Percentiles rank a stretch among this genome's conserved stretches.
Conservation (phyloP, 441 rosid species). For the Gossypium lobatum region DNA sequence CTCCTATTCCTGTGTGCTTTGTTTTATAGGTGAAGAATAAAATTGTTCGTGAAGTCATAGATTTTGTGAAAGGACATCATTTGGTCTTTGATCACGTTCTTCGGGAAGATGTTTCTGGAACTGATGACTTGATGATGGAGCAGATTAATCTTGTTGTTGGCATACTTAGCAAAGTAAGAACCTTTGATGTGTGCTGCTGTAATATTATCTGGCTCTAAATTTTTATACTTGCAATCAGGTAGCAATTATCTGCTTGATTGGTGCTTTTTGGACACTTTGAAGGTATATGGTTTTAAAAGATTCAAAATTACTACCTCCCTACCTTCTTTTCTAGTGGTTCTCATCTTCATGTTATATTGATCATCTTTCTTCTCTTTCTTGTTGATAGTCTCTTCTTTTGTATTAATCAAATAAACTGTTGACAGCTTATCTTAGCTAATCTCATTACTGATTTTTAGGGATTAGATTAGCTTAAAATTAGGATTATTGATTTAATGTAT, state of each 20-base stretch:
- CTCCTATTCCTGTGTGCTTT: not conserved
- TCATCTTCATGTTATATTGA: not conserved
- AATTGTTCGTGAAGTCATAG: constrained; percentile 79
- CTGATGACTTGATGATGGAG: constrained; percentile 76
- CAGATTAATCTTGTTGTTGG: constrained; percentile 90
- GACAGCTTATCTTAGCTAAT: no score
- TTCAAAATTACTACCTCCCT: not conserved
- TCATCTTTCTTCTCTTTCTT: not conserved
- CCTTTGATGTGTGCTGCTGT: not conserved
- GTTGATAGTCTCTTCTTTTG: not conserved
- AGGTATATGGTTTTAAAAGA: not conserved
- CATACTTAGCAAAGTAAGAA: constrained; percentile 72
- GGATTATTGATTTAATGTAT: no score
- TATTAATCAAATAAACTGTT: not conserved
- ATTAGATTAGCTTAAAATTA: no score
- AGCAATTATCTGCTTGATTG: not conserved
- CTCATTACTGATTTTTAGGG: no score
- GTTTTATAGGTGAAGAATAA: constrained; percentile 74
- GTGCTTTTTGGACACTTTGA: constrained; percentile 12
- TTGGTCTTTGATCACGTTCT: constrained; percentile 78
- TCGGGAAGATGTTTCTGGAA: constrained; percentile 56
- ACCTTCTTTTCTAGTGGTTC: not conserved
- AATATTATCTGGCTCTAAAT: not conserved
- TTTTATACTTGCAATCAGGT: not conserved
- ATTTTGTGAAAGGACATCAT: constrained; percentile 76